These are phyloP conservation scores for Desmodesmus armatus DNA, from an alignment of 139 green algal genomes.

Conservation along the genomic window DNA sequence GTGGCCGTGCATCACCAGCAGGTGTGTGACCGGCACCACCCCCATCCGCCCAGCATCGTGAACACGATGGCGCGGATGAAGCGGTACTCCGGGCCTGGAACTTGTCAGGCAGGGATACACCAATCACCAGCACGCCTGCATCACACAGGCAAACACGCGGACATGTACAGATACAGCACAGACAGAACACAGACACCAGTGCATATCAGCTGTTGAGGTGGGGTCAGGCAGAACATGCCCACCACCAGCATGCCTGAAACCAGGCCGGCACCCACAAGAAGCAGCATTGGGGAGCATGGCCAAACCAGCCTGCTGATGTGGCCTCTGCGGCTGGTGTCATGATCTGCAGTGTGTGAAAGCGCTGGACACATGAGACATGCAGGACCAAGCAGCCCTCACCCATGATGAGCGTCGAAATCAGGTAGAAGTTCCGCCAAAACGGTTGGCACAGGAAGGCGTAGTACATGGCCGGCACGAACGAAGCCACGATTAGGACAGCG, in stretches of 20 bases:
- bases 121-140: slow-evolving; percentile 75
- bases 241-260: neutral
- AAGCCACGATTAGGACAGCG: slow-evolving; percentile 92
- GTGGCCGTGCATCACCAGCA: slow-evolving; percentile 51
- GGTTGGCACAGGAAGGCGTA: slow-evolving; percentile 94
- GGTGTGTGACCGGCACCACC: slow-evolving; percentile 87
- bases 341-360: neutral
- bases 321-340: neutral
- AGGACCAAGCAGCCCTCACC: slow-evolving; percentile 54
- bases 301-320: neutral
- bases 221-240: neutral
- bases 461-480: slow-evolving; percentile 95
- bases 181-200: neutral
- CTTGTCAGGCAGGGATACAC: slow-evolving; percentile 67
- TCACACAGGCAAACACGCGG: neutral
- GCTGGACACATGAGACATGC: neutral
- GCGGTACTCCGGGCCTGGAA: slow-evolving; percentile 83
- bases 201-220: neutral
- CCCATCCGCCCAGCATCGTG: slow-evolving; percentile 80
- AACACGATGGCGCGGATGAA: slow-evolving; percentile 81
- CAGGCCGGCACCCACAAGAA: neutral
- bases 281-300: neutral
- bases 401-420: slow-evolving; percentile 74
- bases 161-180: too few relatives aligned
- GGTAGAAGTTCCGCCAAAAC: slow-evolving; percentile 80